These are phyloP conservation scores for Echinochloa phyllopogon DNA, from an alignment of 176 grass and related monocot species.

Conservation along the genomic window DNA sequence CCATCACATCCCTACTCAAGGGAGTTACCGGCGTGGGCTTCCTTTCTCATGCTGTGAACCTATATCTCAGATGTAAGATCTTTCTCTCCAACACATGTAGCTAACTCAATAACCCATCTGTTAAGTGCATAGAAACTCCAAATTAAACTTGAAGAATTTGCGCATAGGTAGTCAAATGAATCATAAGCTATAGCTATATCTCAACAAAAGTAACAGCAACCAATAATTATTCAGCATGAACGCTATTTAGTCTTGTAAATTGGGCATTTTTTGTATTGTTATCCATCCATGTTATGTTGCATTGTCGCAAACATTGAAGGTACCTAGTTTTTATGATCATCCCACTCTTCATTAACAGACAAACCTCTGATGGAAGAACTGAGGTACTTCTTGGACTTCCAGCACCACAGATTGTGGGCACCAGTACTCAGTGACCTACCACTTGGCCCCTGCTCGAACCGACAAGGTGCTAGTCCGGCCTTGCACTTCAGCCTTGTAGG, in stretches of 20 bases:
- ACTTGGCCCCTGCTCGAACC: conserved; percentile 72
- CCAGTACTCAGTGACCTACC: conserved; percentile 74
- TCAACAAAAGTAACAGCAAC: neutral
- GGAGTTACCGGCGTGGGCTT: conserved; percentile 66
- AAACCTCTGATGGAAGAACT: conserved; percentile 73
- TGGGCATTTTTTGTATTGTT: neutral
- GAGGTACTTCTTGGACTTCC: conserved; percentile 95
- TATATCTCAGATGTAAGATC: conserved; percentile 89
- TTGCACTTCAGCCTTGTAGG: conserved; percentile 79
- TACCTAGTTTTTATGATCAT: neutral
- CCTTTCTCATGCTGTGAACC: conserved; percentile 93
- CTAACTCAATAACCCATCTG: neutral
- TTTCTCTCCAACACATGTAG: neutral
- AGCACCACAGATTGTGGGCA: conserved; percentile 75
- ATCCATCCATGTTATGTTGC: neutral
- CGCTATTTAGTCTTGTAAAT: neutral
- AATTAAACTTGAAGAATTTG: neutral
- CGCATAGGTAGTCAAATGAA: neutral
- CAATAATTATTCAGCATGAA: neutral
- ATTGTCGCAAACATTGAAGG: neutral
- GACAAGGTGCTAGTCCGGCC: conserved; percentile 35
- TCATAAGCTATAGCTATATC: neutral
- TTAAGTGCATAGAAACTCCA: neutral
- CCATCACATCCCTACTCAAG: conserved; percentile 82
- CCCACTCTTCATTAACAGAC: conserved; percentile 46